Base-by-base conservation (phyloP, 78 protist species). In the Pelomyxa schiedti region DNA sequence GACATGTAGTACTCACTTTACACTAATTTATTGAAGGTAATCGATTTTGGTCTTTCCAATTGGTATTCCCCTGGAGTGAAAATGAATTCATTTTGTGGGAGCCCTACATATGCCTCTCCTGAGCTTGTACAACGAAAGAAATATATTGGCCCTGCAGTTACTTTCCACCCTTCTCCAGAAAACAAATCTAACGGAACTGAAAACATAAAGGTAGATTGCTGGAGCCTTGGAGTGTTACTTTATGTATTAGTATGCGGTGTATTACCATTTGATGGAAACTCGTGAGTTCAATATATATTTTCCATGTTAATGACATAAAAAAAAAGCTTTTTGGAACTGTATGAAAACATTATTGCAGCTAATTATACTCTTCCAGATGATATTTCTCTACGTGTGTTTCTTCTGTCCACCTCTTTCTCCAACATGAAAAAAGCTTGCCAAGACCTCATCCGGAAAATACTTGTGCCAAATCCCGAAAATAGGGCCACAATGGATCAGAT, bases 221-320 rank as follows among this genome's bases (percentile, higher is more conserved):
- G 98, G 98, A 74, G 84, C 38, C 72, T 88, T 71, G 98, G 98
- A 24, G 98, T 94, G 7, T 84, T 92, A 0, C 81, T 98, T 22
- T 97, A 91, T 76, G 97, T 95, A 8, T 71, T 98, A 30, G 90
- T 96, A 24, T 85, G 97, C 58, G 99, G 99, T 4, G 40, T 79
- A 29, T 88, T 98, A 39, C 99, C 99, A 7, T 98, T 98, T 52
- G 99, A 98, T 69, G 99, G 96, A 16, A 90, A 88, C n/a, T n/a
- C n/a, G n/a, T n/a, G n/a, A n/a, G n/a, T n/a, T n/a, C n/a, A n/a
- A 37, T 29, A 64, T 28, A 67, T 63, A 32, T 36, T 29, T n/a
- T n/a, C n/a, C n/a, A n/a, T n/a, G n/a, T n/a, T n/a, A n/a, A n/a
- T n/a, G n/a, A n/a, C n/a, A n/a, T n/a, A n/a, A n/a, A n/a, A n/a